These are phyloP conservation scores for Lentinus tigrinus DNA, from an alignment of 768 basidiomycete species.

Conservation along the genomic window DNA sequence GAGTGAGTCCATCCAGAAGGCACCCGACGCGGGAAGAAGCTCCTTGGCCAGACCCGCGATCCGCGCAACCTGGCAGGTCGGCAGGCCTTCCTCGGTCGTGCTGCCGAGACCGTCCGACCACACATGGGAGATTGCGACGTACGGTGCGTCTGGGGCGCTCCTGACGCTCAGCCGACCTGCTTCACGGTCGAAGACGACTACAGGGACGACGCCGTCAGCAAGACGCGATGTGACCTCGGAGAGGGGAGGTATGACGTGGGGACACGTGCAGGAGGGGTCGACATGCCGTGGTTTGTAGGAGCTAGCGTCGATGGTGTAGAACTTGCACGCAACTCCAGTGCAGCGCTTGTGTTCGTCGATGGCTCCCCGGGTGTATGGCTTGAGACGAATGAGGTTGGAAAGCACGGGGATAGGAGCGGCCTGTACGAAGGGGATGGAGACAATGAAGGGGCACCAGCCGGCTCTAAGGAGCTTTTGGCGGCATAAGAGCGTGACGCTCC, in stretches of 20 bases:
- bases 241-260: conserved; percentile 2
- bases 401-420: too few species aligned
- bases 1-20: conserved; percentile 7
- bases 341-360: conserved; percentile 2
- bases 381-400: neutral
- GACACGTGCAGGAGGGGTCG: conserved; percentile 1
- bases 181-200: neutral
- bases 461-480: too few species aligned
- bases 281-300: conserved; percentile 6
- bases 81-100: conserved; percentile 6
- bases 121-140: conserved; percentile 10
- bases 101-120: conserved; percentile 11
- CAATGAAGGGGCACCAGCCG: conserved; percentile 2
- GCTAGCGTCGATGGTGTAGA: neutral
- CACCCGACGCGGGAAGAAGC: neutral
- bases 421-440: neutral
- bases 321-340: neutral
- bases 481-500: too few species aligned
- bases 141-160: neutral
- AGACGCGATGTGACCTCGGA: neutral
- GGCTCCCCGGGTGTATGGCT: neutral
- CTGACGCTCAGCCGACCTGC: neutral
- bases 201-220: neutral
- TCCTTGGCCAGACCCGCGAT: neutral
- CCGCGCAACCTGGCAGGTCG: conserved; percentile 2